phyloP scores from a whole-genome alignment of 306 rosid species.

The Purshia tridentata region DNA sequence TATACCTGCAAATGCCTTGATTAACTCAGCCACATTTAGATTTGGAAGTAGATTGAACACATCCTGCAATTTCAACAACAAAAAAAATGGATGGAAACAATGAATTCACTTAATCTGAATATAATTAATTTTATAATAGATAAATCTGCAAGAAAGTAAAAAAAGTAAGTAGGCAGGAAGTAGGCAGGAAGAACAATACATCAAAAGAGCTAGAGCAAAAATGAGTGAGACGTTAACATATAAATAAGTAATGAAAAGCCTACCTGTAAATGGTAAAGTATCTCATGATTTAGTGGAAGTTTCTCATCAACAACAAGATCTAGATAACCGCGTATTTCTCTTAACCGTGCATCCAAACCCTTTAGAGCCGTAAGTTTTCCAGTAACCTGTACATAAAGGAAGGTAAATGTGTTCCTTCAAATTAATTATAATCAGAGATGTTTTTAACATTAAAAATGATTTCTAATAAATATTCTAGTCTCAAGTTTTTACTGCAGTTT shows the following conservation, averaged over 20 bases:
- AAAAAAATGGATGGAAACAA: background rate
- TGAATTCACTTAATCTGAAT: background rate
- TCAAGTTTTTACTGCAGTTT: background rate
- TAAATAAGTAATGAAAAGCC: background rate
- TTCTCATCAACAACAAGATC: slow-evolving; percentile 78
- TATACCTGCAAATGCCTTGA: slow-evolving; percentile 56
- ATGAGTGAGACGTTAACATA: background rate
- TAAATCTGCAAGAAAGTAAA: background rate
- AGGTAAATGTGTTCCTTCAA: slow-evolving; percentile 16
- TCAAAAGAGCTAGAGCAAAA: background rate
- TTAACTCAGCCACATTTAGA: slow-evolving; percentile 51
- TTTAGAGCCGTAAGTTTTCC: slow-evolving; percentile 87
- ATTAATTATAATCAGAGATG: background rate
- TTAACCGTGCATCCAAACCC: slow-evolving; percentile 82
- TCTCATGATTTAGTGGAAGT: slow-evolving; percentile 85
- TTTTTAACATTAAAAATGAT: background rate
- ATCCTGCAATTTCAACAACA: slow-evolving; percentile 40
- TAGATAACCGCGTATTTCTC: slow-evolving; percentile 75
- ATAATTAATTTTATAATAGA: background rate
- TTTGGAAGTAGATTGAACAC: slow-evolving; percentile 61
- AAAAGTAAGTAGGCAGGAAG: background rate
- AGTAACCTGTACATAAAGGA: slow-evolving; percentile 50
- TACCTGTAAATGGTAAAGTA: slow-evolving; percentile 88
- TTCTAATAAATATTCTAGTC: background rate
- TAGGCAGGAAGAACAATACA: background rate